Conservation (phyloP, 2,329 filamentous ascomycete genomes). For the Juglanconis oblonga region DNA sequence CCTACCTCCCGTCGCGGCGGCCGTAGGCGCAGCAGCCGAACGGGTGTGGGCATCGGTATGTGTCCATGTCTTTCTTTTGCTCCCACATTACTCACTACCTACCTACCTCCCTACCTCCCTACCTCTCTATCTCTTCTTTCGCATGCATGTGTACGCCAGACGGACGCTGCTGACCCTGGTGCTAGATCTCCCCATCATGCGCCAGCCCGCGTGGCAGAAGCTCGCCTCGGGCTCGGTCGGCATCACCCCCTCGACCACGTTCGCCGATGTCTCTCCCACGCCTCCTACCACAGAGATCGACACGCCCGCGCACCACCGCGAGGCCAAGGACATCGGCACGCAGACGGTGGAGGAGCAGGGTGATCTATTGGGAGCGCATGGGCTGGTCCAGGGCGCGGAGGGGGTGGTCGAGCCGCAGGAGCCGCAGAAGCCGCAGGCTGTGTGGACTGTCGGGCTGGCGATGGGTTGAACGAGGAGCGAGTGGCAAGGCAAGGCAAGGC, state of each 20-base stretch:
- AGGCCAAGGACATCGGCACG: neutral
- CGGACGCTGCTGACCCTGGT: too few relatives aligned
- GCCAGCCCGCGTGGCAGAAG: constrained; percentile 6
- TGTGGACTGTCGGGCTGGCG: neutral
- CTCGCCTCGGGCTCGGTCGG: constrained; percentile 5
- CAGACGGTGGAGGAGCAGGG: neutral
- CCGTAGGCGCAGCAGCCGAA: neutral
- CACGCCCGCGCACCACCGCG: too few relatives aligned
- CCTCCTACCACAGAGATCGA: too few relatives aligned
- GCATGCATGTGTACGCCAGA: too few relatives aligned
- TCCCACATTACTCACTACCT: too few relatives aligned
- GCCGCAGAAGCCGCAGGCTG: neutral
- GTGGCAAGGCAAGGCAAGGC: neutral
- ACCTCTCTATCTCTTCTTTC: too few relatives aligned
- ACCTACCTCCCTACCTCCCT: too few relatives aligned
- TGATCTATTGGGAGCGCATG: neutral
- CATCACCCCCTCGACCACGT: neutral
- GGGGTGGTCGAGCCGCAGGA: neutral
- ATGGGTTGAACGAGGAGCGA: neutral
- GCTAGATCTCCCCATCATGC: constrained; percentile 14
- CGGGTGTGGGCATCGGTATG: too few relatives aligned
- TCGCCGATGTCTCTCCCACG: neutral
- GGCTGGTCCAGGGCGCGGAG: too few relatives aligned
- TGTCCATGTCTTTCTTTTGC: too few relatives aligned
- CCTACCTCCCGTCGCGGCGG: neutral